Percentiles rank a stretch among this genome's conserved stretches.
These are phyloP conservation scores for Macroventuria anomochaeta DNA, from an alignment of 2,329 filamentous ascomycete species.

Conservation along the genomic window DNA sequence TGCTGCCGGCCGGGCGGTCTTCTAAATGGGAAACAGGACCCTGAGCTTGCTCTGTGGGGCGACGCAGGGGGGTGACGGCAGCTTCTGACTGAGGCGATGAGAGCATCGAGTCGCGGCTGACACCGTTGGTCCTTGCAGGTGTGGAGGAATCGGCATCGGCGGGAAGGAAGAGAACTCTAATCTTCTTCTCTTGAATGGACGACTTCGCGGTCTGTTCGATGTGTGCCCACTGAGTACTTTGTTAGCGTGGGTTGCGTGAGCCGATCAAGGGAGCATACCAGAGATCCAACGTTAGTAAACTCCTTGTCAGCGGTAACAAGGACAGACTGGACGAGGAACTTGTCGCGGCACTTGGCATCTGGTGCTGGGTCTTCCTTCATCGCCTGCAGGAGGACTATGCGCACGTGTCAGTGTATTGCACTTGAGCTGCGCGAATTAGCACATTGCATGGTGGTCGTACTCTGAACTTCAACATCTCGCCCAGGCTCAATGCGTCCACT, in stretches of 20 bases:
- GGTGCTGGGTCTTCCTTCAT: conserved; percentile 93
- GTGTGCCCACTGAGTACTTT: conserved; percentile 70
- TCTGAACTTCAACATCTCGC: conserved; percentile 88
- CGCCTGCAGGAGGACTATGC: conserved; percentile 86
- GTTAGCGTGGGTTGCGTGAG: conserved; percentile 17
- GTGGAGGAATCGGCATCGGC: conserved; percentile 58
- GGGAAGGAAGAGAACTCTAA: conserved; percentile 84
- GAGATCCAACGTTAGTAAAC: conserved; percentile 77
- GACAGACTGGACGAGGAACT: conserved; percentile 95
- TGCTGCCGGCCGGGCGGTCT: conserved; percentile 48
- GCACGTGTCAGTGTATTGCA: conserved; percentile 35
- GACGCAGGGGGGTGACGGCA: conserved; percentile 55
- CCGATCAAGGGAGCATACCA: conserved; percentile 63
- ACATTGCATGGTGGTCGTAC: conserved; percentile 58
- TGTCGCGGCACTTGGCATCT: conserved; percentile 93
- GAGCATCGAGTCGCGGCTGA: conserved; percentile 37
- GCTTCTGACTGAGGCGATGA: conserved; percentile 63
- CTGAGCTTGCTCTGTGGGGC: conserved; percentile 37
- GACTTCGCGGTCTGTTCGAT: conserved; percentile 76
- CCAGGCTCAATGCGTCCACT: conserved; percentile 93
- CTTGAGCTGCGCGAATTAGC: conserved; percentile 18
- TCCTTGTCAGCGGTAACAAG: conserved; percentile 83
- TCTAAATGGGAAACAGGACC: conserved; percentile 49
- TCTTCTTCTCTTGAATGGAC: conserved; percentile 90
- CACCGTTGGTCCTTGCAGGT: conserved; percentile 45